Percentiles rank a stretch among this genome's conserved stretches.
Conservation (phyloP, 1,139 yeast genomes). For the Meyerozyma sp. region DNA sequence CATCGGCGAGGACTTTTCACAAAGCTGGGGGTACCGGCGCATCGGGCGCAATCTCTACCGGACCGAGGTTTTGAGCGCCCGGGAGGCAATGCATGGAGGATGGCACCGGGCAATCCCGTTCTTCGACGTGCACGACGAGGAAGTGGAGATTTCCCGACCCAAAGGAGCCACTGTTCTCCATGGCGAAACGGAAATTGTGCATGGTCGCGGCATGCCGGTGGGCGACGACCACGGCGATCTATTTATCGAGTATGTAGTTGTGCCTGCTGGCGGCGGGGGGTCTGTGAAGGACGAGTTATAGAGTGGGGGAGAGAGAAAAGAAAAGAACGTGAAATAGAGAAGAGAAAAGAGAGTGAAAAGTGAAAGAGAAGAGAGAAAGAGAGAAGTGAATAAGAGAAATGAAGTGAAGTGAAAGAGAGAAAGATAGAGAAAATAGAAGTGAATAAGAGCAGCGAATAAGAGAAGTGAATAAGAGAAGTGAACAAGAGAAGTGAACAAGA, state of each 20-base stretch:
- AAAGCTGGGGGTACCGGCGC: constrained; percentile 82
- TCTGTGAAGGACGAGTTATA: constrained; percentile 10
- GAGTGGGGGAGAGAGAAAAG: neutral
- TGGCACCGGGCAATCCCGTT: constrained; percentile 69
- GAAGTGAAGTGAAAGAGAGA: too few species aligned
- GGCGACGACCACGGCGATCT: constrained; percentile 69
- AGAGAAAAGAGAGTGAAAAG: too few species aligned
- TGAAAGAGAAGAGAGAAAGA: too few species aligned
- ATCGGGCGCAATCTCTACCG: constrained; percentile 70
- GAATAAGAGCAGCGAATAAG: too few species aligned
- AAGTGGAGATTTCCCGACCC: constrained; percentile 42
- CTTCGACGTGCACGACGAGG: constrained; percentile 41
- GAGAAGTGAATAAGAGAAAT: too few species aligned
- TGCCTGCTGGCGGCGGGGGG: constrained; percentile 29
- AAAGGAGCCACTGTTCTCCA: constrained; percentile 48
- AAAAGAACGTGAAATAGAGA: neutral
- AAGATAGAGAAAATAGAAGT: too few species aligned
- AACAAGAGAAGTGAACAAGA: too few species aligned
- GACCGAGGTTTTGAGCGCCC: constrained; percentile 67
- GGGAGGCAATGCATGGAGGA: constrained; percentile 72
- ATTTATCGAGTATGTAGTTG: constrained; percentile 63
- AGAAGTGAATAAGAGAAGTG: too few species aligned
- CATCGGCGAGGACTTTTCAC: constrained; percentile 46
- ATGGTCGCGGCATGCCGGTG: constrained; percentile 84
- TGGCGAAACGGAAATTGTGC: constrained; percentile 67